Base-by-base conservation (phyloP, 1,139 yeast species). In the Saccharomyces hybrid region DNA sequence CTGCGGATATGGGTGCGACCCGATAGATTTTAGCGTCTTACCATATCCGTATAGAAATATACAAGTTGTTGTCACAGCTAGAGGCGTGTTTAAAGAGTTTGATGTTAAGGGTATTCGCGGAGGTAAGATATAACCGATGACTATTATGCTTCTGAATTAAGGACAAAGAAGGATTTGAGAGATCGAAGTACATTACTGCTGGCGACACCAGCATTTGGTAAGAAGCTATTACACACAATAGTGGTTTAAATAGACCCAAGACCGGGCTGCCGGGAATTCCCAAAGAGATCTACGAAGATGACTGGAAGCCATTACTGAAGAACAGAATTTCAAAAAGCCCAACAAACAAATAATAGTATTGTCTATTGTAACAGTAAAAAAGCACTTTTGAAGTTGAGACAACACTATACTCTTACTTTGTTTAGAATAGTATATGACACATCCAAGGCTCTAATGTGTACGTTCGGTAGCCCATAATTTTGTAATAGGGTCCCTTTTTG, bases 1-100 rank as follows among this genome's bases (percentile, higher is more conserved):
- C 82, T 59, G 76, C 70, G 47, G 68, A 78, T 56, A 99, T 16
- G 16, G 16, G 16, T 16, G 16, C 73, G 93, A 88, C 63, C 75
- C 93, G 64, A 89, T 93, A 54, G 84, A 84, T 50, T 79, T 96
- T 42, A 89, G 86, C 28, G 77, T 88, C 50, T 82, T 93, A 61
- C 97, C 99, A 1, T 87, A 85, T 61, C 86, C 96, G 3, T 93
- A 90, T 71, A 88, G 90, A 70, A 95, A 96, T 47, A 79, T 99
- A 60, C 81, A 91, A 0, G 93, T 93, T 38, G 90, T 93, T 54
- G 96, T 93, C 2, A 84, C 97, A 2, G 98, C 99, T 0, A 80
- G 95, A 56, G 85, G 96, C 16, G 84, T 90, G 2, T 93, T 81
- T 71, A 80, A 91, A 60, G 99, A 91, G 70, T 93, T 95, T 73